These are phyloP conservation scores for Rhizopus arrhizus DNA, from an alignment of 371 early-diverging fungal genomes.

Conservation along the genomic window DNA sequence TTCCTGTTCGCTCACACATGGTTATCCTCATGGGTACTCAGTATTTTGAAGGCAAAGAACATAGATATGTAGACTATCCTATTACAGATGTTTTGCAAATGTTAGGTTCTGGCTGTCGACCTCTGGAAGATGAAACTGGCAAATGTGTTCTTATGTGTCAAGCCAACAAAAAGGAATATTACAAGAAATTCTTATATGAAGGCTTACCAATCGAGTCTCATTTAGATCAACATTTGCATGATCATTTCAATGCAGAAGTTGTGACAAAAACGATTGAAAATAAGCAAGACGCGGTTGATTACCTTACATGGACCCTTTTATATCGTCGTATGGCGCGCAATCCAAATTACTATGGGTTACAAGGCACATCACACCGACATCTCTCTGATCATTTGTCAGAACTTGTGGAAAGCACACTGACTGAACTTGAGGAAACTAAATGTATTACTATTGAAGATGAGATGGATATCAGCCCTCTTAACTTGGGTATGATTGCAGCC, in stretches of 20 bases:
- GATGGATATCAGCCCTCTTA: constrained; percentile 81
- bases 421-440: constrained; percentile 82
- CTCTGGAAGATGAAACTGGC: constrained; percentile 70
- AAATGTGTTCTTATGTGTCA: constrained; percentile 93
- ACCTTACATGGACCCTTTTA: constrained; percentile 95
- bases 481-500: constrained; percentile 96
- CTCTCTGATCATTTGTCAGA: constrained; percentile 93
- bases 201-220: constrained; percentile 94
- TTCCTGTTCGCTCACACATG: constrained; percentile 77
- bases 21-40: constrained; percentile 97
- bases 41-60: constrained; percentile 90
- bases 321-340: constrained; percentile 94
- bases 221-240: constrained; percentile 86
- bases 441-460: constrained; percentile 89
- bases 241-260: constrained; percentile 95
- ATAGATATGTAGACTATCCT: constrained; percentile 93
- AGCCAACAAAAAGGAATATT: constrained; percentile 91
- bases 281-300: constrained; percentile 98
- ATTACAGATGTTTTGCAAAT: constrained; percentile 95
- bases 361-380: constrained; percentile 84
- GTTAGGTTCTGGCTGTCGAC: constrained; percentile 90
- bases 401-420: constrained; percentile 88
- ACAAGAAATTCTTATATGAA: constrained; percentile 95
- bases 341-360: constrained; percentile 95
- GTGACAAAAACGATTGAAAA: constrained; percentile 92